Base-by-base conservation (phyloP, 352 stramenopile genomes). In the Phytophthora agathidicida region DNA sequence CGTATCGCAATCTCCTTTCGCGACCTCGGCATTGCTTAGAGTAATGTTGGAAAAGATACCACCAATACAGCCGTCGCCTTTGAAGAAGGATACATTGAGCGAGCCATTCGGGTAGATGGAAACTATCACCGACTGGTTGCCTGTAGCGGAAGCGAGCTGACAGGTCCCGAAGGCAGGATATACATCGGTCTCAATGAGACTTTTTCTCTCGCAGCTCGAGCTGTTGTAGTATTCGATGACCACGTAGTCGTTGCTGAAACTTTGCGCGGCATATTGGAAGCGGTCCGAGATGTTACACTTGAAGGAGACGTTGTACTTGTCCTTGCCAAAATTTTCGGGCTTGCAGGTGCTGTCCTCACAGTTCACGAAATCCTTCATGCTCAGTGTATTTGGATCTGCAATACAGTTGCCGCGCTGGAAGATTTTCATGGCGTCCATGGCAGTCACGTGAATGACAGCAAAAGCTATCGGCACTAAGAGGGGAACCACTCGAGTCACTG, bases 181-280 rank as follows among this genome's bases (percentile, higher is more conserved):
- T 9, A n/a, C 19, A 13, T 27, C 3, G 20, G 36, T 27, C 19
- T 43, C 36, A 14, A 17, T 10, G 19, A 43, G 8, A 19, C 11
- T 43, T 43, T n/a, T n/a, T n/a, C n/a, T n/a, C n/a, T 35, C 9
- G 42, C 43, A 35, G 14, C 17, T 2, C 7, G 27, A 11, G 3
- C 13, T 7, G n/a, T 7, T 51, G 28, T 51, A 51, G 0, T 30
- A 19, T 7, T 51, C 43, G 2, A 51, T 11, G n/a, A 51, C 14
- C 10, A 51, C 43, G n/a, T 30, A 45, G 2, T 19, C 20, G 5
- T 43, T 10, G 13, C 17, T 43, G 7, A 41, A 51, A n/a, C n/a
- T n/a, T n/a, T n/a, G n/a, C n/a, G n/a, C n/a, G n/a, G 44, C 43
- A 8, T 30, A 43, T 8, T 45, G n/a, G 9, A 51, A 51, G 7